These are phyloP conservation scores for Citrus cavaleriei DNA, from an alignment of 345 rosid genomes.

Conservation along the genomic window DNA sequence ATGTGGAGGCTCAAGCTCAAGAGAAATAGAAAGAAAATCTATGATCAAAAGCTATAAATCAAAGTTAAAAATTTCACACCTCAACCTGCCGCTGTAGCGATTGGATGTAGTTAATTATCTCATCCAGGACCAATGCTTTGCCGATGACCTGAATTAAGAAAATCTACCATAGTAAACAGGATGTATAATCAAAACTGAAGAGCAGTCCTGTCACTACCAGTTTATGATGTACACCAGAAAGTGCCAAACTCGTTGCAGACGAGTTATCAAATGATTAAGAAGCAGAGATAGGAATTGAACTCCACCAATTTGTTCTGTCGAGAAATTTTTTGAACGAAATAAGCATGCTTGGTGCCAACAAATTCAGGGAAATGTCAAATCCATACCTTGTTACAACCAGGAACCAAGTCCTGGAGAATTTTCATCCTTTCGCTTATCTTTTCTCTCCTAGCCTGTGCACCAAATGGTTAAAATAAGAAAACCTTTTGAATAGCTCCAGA, in stretches of 20 bases:
- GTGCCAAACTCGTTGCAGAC: background rate
- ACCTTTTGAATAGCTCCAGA: background rate
- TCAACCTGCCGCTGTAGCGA: conserved; percentile 88
- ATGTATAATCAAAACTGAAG: background rate
- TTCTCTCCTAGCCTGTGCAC: conserved; percentile 82
- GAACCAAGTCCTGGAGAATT: conserved; percentile 88
- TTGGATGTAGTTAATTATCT: conserved; percentile 89
- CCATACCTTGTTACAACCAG: conserved; percentile 84
- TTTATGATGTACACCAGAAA: background rate
- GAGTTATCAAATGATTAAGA: background rate
- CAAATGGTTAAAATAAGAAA: conserved; percentile 21
- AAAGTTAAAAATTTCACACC: conserved; percentile 35
- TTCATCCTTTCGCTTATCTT: conserved; percentile 93
- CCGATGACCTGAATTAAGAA: conserved; percentile 66
- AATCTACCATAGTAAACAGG: conserved; percentile 5
- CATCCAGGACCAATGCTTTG: conserved; percentile 87
- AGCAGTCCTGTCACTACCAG: background rate
- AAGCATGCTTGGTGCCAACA: background rate
- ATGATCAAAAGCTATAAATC: background rate
- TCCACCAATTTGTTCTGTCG: background rate
- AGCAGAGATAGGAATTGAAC: background rate
- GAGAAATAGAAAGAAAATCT: background rate
- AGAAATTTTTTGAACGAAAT: background rate
- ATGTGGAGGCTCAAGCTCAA: conserved; percentile 4
- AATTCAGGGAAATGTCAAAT: background rate